Conservation (phyloP, 1,284 basidiomycete genomes). For the Rhodotorula sp. region DNA sequence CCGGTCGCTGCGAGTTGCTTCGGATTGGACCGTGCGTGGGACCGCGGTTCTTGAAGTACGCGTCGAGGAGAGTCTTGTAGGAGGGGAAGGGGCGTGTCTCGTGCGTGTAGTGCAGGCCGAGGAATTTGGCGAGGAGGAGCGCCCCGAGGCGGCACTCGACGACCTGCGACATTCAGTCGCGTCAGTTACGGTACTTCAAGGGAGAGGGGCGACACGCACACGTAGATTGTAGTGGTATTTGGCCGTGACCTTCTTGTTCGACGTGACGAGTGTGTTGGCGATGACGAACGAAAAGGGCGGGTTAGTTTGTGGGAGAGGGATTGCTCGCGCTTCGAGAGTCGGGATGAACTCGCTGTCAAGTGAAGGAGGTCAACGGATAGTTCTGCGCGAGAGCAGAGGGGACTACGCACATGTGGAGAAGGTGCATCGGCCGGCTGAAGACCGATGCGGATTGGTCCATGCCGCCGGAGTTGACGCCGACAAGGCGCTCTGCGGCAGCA, state of each 20-base stretch:
- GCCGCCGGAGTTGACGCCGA: slow-evolving; percentile 58
- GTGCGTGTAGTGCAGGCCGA: slow-evolving; percentile 25
- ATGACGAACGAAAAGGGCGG: slow-evolving; percentile 62
- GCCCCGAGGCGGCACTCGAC: slow-evolving; percentile 79
- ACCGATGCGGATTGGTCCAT: slow-evolving; percentile 48
- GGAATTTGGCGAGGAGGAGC: slow-evolving; percentile 59
- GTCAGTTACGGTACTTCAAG: not conserved
- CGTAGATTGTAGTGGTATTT: slow-evolving; percentile 79
- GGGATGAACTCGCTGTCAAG: slow-evolving; percentile 61
- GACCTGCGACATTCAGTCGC: slow-evolving; percentile 44
- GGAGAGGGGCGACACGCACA: slow-evolving; percentile 44
- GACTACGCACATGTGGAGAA: slow-evolving; percentile 39
- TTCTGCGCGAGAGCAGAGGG: too few relatives aligned
- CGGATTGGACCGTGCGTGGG: slow-evolving; percentile 28
- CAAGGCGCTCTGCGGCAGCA: slow-evolving; percentile 58
- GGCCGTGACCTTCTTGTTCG: slow-evolving; percentile 65
- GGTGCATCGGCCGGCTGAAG: slow-evolving; percentile 37
- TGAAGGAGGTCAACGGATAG: not conserved
- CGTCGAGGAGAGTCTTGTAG: slow-evolving; percentile 31
- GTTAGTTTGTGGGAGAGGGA: slow-evolving; percentile 53
- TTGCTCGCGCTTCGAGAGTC: slow-evolving; percentile 62
- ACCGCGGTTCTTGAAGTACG: slow-evolving; percentile 27
- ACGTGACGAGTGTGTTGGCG: slow-evolving; percentile 79
- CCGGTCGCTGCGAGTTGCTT: slow-evolving; percentile 20
- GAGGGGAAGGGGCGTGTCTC: slow-evolving; percentile 16